A percentile compares a stretch with the other conserved stretches of the same genome.
Evolutionary conservation across 2,329 filamentous ascomycete genomes (phyloP).

Genomic region (Pyrenophora graminea): DNA sequence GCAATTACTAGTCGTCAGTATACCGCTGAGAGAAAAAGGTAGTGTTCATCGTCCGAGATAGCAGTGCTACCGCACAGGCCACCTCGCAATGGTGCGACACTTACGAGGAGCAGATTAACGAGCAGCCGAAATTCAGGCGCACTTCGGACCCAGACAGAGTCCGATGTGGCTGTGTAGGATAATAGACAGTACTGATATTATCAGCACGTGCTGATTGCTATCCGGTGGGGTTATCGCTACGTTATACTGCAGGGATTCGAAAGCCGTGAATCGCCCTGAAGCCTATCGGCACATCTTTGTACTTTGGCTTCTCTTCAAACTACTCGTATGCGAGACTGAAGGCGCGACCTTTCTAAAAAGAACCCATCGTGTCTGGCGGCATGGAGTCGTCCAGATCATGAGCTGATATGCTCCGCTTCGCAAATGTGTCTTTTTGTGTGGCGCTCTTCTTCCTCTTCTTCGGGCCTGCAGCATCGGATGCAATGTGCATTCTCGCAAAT

Average conservation of each 20-base stretch:
- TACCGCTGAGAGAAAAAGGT: neutral
- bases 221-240: neutral
- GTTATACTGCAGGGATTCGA: neutral
- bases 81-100: constrained; percentile 24
- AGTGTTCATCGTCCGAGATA: constrained; percentile 17
- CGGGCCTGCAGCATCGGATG: constrained; percentile 23
- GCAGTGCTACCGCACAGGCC: constrained; percentile 33
- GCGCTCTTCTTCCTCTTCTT: constrained; percentile 28
- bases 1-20: neutral
- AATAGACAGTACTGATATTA: neutral
- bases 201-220: constrained; percentile 6
- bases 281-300: too few species aligned
- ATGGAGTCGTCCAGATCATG: constrained; percentile 25
- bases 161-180: neutral
- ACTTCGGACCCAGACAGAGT: neutral
- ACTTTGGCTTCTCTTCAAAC: too few species aligned
- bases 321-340: neutral
- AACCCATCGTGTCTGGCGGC: constrained; percentile 42
- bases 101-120: constrained; percentile 11
- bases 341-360: constrained; percentile 9
- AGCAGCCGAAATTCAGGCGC: constrained; percentile 31
- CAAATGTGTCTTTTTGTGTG: constrained; percentile 1
- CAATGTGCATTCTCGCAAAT: constrained; percentile 76
- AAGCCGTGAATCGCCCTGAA: too few species aligned
- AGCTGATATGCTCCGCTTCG: constrained; percentile 17